Evolutionary conservation across 345 rosid genomes (phyloP), one percentile per base, ranked within the genome.

Genomic region (Salix dunnii): DNA sequence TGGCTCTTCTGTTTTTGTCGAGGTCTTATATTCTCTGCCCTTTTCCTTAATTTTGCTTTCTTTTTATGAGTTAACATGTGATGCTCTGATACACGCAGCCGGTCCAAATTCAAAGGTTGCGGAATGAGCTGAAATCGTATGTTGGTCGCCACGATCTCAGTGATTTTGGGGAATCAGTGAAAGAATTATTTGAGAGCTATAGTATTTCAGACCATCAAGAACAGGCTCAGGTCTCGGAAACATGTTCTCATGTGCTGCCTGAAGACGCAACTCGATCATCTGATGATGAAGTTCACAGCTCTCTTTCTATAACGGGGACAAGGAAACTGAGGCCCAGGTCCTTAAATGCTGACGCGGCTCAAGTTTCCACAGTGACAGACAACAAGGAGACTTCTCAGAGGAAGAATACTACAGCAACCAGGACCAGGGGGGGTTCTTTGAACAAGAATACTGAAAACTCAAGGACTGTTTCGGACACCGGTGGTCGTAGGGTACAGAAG

Each of bases 101-200:
- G 18, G 49, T 18, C 6, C 55, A 49, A 49, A 49, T 87, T 73
- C 90, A 88, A 78, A 72, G 76, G 78, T 87, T 95, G 94, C 79
- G 82, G 77, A 86, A 91, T 33, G 98, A 90, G 84, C 86, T 95
- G 74, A 95, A 84, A 81, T 88, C 91, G 3, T 95, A 95, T 73
- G 81, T 85, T 30, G 74, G 86, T 20, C 89, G 91, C 42, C 82
- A 93, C 80, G 84, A 86, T 74, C 85, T 92, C 65, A 65, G 81
- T 60, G 97, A 88, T 81, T 77, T 81, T 38, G 88, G 76, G 20
- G 92, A 88, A 66, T 43, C 82, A 25, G 76, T 87, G 68, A 90
- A 85, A 84, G 91, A 93, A 33, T 70, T 95, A 18, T 86, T 87
- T 38, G 89, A 86, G 55, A 76, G 77, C 60, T 95, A 91, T 82